Evolutionary conservation across 208 protist genomes (phyloP), one percentile per base, ranked within the genome.

Genomic region (Crithidia fasciculata): DNA sequence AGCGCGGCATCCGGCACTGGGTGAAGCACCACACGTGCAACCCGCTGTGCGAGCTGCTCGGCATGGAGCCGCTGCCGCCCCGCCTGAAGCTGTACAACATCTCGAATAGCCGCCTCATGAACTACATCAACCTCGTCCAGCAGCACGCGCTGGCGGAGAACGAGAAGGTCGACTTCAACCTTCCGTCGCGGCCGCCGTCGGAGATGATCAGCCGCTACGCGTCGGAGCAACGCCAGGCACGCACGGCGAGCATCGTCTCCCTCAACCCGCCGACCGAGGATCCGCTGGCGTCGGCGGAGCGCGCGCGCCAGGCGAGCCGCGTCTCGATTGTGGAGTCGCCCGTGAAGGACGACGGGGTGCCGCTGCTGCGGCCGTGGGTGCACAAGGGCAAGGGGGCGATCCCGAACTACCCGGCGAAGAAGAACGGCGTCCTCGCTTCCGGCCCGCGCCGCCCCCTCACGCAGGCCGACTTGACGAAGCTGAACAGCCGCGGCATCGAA

Each of bases 1-100:
- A 74, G 63, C 44, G 19, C 3, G 80, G 80, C 39, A 86, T 88
- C 47, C 60, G 64, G 8, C 54, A 61, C 8, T 88, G 76, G 78
- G 52, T 75, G 16, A 54, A 52, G 41, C 36, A 44, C 39, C 83
- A 88, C 71, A 72, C 37, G 39, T 83, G 78, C 78, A 83, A 78
- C 61, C 43, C 61, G 0, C 45, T 78, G 8, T 83, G 78, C 72
- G n/a, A 43, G 7, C 28, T 61, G 7, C 53, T 81, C 16, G 67
- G 62, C 6, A 64, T 85, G 68, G 44, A 63, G 60, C 50, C 45
- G 18, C 59, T 83, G 43, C 60, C 74, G 54, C 67, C 52, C 13
- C 39, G 54, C 50, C 53, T 79, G 59, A 66, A 67, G 53, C 61
- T 74, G 28, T 77, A 77, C 72, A 64, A 77, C 57, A 71, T 77